Evolutionary conservation across 805 yeast species (phyloP).

Genomic region (Barnettozyma botsteinii): DNA sequence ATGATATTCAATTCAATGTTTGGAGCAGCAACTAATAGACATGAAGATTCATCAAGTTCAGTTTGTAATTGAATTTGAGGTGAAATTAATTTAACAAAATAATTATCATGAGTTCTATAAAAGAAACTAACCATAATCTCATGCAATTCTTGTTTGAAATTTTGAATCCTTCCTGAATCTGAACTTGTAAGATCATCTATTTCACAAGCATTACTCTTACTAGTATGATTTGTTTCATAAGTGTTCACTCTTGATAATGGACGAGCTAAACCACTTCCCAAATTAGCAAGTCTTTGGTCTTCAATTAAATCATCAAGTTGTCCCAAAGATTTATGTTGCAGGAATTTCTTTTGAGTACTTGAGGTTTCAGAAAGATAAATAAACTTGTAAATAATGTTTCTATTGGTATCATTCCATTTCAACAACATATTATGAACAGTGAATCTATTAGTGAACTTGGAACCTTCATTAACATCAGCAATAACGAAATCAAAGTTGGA

Average conservation of each 20-base stretch:
- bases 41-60: slow-evolving; percentile 45
- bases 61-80: slow-evolving; percentile 78
- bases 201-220: slow-evolving; percentile 4
- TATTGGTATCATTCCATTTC: slow-evolving; percentile 69
- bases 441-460: slow-evolving; percentile 47
- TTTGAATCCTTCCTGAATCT: slow-evolving; percentile 30
- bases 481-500: slow-evolving; percentile 13
- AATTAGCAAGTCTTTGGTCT: slow-evolving; percentile 24
- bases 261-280: slow-evolving; percentile 10
- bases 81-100: slow-evolving; percentile 59
- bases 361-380: slow-evolving; percentile 43
- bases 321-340: slow-evolving; percentile 43
- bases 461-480: slow-evolving; percentile 13
- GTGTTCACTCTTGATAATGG: slow-evolving; percentile 18
- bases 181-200: slow-evolving; percentile 4
- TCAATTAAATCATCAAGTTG: slow-evolving; percentile 46
- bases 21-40: slow-evolving; percentile 70
- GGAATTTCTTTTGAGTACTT: slow-evolving; percentile 36
- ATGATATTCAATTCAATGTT: slow-evolving; percentile 61
- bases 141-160: slow-evolving; percentile 48
- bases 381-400: slow-evolving; percentile 61
- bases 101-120: slow-evolving; percentile 44
- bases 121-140: slow-evolving; percentile 32
- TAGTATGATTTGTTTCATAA: slow-evolving; percentile 12
- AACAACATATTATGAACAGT: slow-evolving; percentile 66